Evolutionary conservation across 768 basidiomycete genomes (phyloP).

Genomic region (Kwoniella botswanensis): DNA sequence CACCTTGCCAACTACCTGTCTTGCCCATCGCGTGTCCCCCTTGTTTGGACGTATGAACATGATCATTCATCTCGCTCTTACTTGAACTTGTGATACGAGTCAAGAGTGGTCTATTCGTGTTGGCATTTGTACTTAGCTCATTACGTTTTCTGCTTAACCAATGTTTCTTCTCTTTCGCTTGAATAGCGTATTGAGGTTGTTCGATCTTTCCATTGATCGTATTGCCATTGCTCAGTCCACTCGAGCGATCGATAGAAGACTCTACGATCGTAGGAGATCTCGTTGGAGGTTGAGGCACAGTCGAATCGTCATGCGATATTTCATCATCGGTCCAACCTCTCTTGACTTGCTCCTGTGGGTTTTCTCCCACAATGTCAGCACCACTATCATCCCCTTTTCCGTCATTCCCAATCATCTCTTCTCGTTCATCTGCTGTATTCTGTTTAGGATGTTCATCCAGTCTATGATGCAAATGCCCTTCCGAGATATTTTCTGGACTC

Average conservation of each 20-base stretch:
- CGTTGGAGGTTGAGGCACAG: background rate
- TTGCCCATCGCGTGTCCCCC: slow-evolving; percentile 10
- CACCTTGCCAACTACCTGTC: slow-evolving; percentile 3
- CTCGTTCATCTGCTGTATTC: background rate
- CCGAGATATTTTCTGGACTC: slow-evolving; percentile 1
- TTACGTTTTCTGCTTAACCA: slow-evolving; percentile 25
- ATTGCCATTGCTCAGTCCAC: background rate
- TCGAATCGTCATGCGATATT: background rate
- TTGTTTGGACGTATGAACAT: background rate
- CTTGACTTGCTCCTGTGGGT: no score
- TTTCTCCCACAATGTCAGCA: background rate
- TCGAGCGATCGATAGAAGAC: background rate
- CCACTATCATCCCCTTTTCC: background rate
- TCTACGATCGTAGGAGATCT: background rate
- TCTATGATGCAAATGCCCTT: background rate
- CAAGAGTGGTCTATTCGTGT: background rate
- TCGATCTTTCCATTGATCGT: background rate
- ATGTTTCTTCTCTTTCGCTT: slow-evolving; percentile 9
- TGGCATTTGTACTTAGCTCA: background rate
- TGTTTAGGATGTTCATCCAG: background rate
- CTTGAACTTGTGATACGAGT: background rate
- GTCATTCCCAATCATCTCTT: background rate
- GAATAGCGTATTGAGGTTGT: no score
- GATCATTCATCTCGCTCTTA: background rate
- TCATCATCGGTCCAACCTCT: no score